Conservation (phyloP, 192 early-diverging fungal genomes). For the Podila verticillata region DNA sequence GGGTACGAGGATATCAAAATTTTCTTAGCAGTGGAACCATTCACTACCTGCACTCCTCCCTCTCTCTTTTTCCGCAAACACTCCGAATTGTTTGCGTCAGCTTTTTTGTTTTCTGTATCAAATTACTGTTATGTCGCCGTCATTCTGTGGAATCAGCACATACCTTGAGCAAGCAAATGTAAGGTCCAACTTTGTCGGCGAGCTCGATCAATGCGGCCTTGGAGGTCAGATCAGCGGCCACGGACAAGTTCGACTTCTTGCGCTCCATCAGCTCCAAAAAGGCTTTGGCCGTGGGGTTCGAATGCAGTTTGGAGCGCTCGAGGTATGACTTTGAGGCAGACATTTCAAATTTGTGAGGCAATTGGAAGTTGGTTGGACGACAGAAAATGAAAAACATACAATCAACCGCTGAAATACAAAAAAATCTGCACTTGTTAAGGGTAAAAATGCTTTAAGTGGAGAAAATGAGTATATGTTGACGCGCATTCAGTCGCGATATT, state of each 20-base stretch:
- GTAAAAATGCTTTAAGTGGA: neutral
- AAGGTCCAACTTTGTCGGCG: conserved; percentile 91
- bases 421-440: neutral
- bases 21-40: no score
- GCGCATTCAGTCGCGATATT: conserved; percentile 62
- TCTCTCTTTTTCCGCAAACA: no score
- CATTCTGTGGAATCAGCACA: neutral
- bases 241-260: conserved; percentile 91
- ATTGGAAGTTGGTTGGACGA: conserved; percentile 6
- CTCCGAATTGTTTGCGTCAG: neutral
- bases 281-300: conserved; percentile 78
- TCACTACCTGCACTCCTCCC: no score
- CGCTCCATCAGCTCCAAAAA: conserved; percentile 87
- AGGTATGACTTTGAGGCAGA: conserved; percentile 66
- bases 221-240: conserved; percentile 90
- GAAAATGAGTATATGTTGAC: neutral
- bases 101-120: neutral
- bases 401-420: conserved; percentile 1
- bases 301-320: conserved; percentile 71
- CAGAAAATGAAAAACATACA: neutral
- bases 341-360: neutral
- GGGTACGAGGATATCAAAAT: neutral
- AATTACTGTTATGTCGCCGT: neutral
- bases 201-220: conserved; percentile 89
- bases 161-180: conserved; percentile 95